Evolutionary conservation across 1,284 basidiomycete genomes (phyloP).

Genomic region (Trichosporon sp.): DNA sequence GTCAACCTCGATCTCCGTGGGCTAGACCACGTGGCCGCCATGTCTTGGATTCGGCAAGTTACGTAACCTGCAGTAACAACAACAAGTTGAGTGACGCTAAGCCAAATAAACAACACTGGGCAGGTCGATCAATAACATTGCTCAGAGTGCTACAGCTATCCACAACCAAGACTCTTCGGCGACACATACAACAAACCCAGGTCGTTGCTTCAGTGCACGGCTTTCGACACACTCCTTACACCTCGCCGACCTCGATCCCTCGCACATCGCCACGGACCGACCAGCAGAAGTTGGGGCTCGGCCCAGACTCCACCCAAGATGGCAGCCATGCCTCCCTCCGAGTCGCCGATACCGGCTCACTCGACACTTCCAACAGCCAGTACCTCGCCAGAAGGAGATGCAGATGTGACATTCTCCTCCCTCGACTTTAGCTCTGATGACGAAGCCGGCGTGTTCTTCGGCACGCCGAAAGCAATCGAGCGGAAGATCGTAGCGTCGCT

Average conservation of each 20-base stretch:
- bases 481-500: constrained; percentile 25
- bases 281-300: no score
- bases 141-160: no score
- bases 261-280: background rate
- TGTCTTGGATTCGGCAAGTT: background rate
- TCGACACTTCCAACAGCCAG: background rate
- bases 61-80: background rate
- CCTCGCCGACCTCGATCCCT: background rate
- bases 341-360: background rate
- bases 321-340: background rate
- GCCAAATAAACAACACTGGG: background rate
- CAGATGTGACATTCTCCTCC: background rate
- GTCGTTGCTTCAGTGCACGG: no score
- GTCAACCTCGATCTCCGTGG: background rate
- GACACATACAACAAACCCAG: no score
- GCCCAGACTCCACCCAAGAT: background rate
- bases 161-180: no score
- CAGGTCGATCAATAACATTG: background rate
- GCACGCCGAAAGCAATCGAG: constrained; percentile 25
- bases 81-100: background rate
- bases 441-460: constrained; percentile 35
- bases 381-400: background rate
- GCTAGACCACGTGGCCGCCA: background rate
- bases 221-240: no score
- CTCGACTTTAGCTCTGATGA: constrained; percentile 24